phyloP scores from a whole-genome alignment of 192 early-diverging fungal genomes.

The Podila verticillata region DNA sequence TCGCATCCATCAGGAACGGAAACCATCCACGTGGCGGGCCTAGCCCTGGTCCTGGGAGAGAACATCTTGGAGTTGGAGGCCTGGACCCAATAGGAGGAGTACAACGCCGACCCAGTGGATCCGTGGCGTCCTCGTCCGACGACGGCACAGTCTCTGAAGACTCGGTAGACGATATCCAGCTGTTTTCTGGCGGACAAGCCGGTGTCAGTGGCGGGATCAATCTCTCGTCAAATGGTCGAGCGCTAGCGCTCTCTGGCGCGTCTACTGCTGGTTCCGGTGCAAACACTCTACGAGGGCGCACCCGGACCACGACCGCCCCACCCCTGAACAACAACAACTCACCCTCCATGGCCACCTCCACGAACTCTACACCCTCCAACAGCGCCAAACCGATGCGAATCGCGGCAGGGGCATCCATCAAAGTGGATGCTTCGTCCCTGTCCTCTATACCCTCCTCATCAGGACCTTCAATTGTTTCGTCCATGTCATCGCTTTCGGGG shows the following conservation, averaged over 20 bases:
- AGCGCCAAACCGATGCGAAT: conserved; percentile 29
- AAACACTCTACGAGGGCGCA: neutral
- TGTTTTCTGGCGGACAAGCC: conserved; percentile 29
- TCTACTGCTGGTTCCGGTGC: neutral
- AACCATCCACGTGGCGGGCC: neutral
- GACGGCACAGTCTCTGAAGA: conserved; percentile 43
- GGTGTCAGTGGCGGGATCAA: conserved; percentile 19
- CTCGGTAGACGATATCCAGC: conserved; percentile 40
- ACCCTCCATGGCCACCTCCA: conserved; percentile 7
- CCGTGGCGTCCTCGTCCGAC: conserved; percentile 40
- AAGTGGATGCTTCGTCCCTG: conserved; percentile 6
- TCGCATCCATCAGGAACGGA: neutral
- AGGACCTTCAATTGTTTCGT: neutral
- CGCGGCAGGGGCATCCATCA: conserved; percentile 46
- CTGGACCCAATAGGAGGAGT: neutral
- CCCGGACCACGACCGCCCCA: neutral
- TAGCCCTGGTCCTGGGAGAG: neutral
- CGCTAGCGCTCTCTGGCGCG: conserved; percentile 2
- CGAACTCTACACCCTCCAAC: neutral
- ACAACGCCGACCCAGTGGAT: conserved; percentile 7
- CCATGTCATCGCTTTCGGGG: neutral
- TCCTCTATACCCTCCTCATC: conserved; percentile 3
- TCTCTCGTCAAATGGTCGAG: conserved; percentile 8
- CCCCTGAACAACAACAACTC: neutral
- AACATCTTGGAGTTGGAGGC: neutral